Base-by-base conservation (phyloP, 2,329 filamentous ascomycete genomes). In the Cladobotryum mycophilum region DNA sequence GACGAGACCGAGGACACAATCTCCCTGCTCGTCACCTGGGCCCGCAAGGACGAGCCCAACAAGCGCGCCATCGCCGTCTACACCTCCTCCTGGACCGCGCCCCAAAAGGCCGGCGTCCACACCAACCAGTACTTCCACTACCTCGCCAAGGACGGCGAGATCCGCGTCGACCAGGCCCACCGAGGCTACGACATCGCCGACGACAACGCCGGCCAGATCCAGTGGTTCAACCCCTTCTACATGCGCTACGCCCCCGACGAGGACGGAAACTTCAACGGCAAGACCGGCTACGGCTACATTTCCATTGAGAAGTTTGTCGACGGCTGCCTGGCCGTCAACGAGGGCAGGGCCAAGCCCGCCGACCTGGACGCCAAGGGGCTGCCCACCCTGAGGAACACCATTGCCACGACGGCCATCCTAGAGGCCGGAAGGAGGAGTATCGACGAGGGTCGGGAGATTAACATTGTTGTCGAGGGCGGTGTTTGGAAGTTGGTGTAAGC, bases 61-160 rank as follows among this genome's bases (percentile, higher is more conserved):
- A 90, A 88, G 72, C 76, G 82, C 50, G 92, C 88, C 11, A 93
- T 90, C 1, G 91, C 84, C 49, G 89, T 96, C 7, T 96, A 95
- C 71, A 96, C 92, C 12, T 88, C 91, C 11, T 92, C 87, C 38
- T 96, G 91, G 91, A 96, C 91, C 1, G 92, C 92, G 6, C 91
- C 92, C 12, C 88, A 95, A 67, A 88, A 85, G 62, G 91, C 91
- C 0, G 91, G 92, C 45, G 90, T 96, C n/a, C 92, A 96, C 72
- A 92, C 86, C 2, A 95, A 95, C 68, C 91, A 96, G 73, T 93
- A 96, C 72, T 96, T 96, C 76, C 91, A 96, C 71, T 96, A 93
- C 73, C 85, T 96, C 73, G 91, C 82, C 3, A 80, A 81, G 53
- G 81, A 85, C 51, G 91, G 91, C 56, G 91, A 96, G 72, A 83